These are phyloP conservation scores for Cutaneotrichosporon spelunceum DNA, from an alignment of 1,284 basidiomycete species.

Conservation along the genomic window DNA sequence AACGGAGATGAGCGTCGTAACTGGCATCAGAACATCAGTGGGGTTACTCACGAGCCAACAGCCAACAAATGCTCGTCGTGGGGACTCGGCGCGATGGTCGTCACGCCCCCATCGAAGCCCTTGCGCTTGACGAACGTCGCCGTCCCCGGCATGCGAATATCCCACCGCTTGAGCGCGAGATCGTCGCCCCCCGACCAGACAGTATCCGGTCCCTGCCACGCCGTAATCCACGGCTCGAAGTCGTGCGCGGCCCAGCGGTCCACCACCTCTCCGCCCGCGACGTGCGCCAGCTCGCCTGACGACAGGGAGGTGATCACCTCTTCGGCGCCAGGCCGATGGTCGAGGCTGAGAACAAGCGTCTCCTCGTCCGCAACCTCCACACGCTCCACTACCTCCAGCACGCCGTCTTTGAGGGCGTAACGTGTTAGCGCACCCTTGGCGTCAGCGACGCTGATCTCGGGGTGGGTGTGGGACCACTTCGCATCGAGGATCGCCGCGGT, in stretches of 20 bases:
- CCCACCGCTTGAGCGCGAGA: constrained; percentile 85
- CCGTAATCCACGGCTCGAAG: constrained; percentile 89
- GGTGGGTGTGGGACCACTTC: constrained; percentile 66
- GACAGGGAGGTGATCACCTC: constrained; percentile 75
- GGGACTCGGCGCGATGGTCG: constrained; percentile 81
- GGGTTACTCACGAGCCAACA: constrained; percentile 64
- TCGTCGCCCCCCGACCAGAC: constrained; percentile 96
- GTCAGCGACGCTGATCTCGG: constrained; percentile 66
- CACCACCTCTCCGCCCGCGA: constrained; percentile 58
- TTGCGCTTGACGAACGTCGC: constrained; percentile 72
- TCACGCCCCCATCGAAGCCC: constrained; percentile 90
- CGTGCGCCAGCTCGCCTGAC: constrained; percentile 65
- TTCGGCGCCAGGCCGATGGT: background rate
- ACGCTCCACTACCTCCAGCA: constrained; percentile 47
- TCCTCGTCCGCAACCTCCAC: constrained; percentile 43
- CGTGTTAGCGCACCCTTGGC: constrained; percentile 74
- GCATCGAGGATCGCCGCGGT: constrained; percentile 83
- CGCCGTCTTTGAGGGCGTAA: constrained; percentile 53
- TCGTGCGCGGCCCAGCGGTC: constrained; percentile 83
- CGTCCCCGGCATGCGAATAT: constrained; percentile 64
- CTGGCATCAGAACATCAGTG: constrained; percentile 58
- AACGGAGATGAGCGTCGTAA: constrained; percentile 76
- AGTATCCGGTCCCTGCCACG: constrained; percentile 75
- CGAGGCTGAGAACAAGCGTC: constrained; percentile 56
- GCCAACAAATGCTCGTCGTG: constrained; percentile 75